Conservation (phyloP, 495 filamentous ascomycete species). For the Xylaria scruposa region DNA sequence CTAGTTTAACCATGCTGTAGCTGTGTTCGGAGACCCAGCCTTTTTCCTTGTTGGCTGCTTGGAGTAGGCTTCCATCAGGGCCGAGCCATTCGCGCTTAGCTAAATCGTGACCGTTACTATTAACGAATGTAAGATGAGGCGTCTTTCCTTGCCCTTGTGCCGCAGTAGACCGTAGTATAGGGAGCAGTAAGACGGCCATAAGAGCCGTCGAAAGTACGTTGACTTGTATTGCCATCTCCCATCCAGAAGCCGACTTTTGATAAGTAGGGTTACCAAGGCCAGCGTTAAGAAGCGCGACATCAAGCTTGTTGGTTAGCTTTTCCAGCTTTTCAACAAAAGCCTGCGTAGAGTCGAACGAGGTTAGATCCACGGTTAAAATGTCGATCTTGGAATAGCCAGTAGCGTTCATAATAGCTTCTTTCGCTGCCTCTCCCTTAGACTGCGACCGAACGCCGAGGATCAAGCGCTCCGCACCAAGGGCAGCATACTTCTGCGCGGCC, state of each 20-base stretch:
- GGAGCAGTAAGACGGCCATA: slow-evolving; percentile 42
- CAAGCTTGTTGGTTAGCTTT: slow-evolving; percentile 38
- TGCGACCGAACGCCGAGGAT: slow-evolving; percentile 54
- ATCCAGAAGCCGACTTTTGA: slow-evolving; percentile 47
- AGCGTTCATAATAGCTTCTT: slow-evolving; percentile 34
- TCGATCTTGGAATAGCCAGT: slow-evolving; percentile 15
- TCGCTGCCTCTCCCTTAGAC: slow-evolving; percentile 50
- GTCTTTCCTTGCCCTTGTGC: background rate
- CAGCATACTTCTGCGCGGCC: slow-evolving; percentile 50
- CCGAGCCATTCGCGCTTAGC: slow-evolving; percentile 31
- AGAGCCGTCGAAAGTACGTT: slow-evolving; percentile 65
- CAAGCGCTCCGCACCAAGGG: slow-evolving; percentile 45
- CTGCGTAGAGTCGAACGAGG: slow-evolving; percentile 29
- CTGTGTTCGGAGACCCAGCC: background rate
- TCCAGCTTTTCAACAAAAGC: slow-evolving; percentile 34
- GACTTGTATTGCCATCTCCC: slow-evolving; percentile 65
- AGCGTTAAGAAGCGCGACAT: slow-evolving; percentile 54
- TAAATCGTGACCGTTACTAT: slow-evolving; percentile 21
- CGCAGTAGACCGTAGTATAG: background rate
- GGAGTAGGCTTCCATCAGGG: background rate
- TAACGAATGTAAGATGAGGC: background rate
- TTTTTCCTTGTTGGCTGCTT: background rate
- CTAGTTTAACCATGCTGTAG: background rate
- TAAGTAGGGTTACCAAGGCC: slow-evolving; percentile 41
- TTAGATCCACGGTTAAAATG: slow-evolving; percentile 27